These are phyloP conservation scores for Daldinia grandis DNA, from an alignment of 495 filamentous ascomycete genomes.

Conservation along the genomic window DNA sequence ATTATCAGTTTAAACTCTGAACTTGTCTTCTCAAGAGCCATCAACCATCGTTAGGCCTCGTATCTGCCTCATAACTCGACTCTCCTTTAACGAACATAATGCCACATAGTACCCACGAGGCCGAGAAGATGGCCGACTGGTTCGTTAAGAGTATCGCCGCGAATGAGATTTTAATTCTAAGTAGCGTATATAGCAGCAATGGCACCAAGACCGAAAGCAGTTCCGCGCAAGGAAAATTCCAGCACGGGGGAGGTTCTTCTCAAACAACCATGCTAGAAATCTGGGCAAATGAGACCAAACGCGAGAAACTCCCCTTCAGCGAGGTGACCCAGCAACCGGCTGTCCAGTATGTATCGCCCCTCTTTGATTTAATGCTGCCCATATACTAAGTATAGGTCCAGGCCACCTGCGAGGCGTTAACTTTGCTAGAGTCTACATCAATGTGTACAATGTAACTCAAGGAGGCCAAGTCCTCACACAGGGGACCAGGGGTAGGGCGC, in stretches of 20 bases:
- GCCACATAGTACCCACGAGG: constrained; percentile 41
- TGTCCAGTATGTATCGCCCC: constrained; percentile 26
- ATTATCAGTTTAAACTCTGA: not conserved
- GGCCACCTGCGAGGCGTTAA: constrained; percentile 29
- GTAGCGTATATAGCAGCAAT: constrained; percentile 25
- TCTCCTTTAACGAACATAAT: constrained; percentile 19
- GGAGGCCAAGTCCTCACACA: constrained; percentile 13
- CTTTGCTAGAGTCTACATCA: constrained; percentile 5
- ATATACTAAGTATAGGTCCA: constrained; percentile 28
- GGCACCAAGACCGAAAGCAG: not conserved
- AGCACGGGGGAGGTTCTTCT: constrained; percentile 13
- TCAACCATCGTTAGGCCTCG: not conserved
- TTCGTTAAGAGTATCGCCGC: constrained; percentile 32
- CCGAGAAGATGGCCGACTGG: constrained; percentile 26
- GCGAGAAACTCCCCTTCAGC: constrained; percentile 51
- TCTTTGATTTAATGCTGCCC: constrained; percentile 1
- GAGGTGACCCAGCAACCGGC: constrained; percentile 46
- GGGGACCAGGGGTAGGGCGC: constrained; percentile 15
- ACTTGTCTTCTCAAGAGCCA: not conserved
- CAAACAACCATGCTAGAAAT: constrained; percentile 48
- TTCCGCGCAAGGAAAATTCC: constrained; percentile 16
- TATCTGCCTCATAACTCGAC: not conserved
- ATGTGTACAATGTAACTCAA: constrained; percentile 32
- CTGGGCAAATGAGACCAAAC: constrained; percentile 50
- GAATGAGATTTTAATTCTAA: constrained; percentile 14